Conservation (phyloP, 495 filamentous ascomycete species). For the Pseudotulostoma volvatum region DNA sequence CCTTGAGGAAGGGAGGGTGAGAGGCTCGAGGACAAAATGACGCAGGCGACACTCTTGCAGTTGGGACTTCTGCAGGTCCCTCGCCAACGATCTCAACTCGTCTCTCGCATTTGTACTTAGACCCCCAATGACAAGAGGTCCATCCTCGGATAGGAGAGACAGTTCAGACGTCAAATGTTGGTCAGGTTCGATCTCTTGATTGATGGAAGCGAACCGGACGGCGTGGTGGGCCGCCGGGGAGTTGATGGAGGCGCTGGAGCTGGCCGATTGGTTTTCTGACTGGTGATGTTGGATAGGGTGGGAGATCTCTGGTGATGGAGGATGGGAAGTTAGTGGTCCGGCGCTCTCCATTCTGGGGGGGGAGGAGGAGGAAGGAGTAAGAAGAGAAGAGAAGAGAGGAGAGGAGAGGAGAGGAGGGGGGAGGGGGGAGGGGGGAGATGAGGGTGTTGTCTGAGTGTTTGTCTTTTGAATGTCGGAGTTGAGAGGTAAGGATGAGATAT, state of each 20-base stretch:
- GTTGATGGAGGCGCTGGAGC: constrained; percentile 1
- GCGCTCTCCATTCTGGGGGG: too few relatives aligned
- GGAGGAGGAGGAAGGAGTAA: constrained; percentile 5
- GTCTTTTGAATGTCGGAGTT: too few relatives aligned
- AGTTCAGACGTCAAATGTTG: constrained; percentile 18
- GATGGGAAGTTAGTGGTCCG: too few relatives aligned
- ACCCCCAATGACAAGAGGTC: constrained; percentile 8
- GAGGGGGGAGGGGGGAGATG: constrained; percentile 15
- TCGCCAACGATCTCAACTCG: constrained; percentile 54
- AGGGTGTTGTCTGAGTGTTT: too few relatives aligned
- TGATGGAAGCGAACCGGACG: constrained; percentile 70
- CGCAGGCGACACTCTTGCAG: constrained; percentile 69
- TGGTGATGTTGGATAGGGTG: constrained; percentile 1
- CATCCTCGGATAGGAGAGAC: constrained; percentile 18
- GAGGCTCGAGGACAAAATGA: constrained; percentile 71
- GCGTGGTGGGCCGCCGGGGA: constrained; percentile 9
- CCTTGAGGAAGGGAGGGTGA: constrained; percentile 73
- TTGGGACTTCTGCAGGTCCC: constrained; percentile 51
- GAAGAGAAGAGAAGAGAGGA: constrained; percentile 7
- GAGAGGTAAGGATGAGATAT: too few relatives aligned
- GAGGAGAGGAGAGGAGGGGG: constrained; percentile 7
- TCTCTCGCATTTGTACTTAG: constrained; percentile 37
- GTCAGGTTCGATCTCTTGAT: constrained; percentile 58
- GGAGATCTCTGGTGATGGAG: constrained; percentile 11
- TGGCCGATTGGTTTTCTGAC: constrained; percentile 7